phyloP scores from a whole-genome alignment of 306 rosid species.

The Gynostemma pentaphyllum region DNA sequence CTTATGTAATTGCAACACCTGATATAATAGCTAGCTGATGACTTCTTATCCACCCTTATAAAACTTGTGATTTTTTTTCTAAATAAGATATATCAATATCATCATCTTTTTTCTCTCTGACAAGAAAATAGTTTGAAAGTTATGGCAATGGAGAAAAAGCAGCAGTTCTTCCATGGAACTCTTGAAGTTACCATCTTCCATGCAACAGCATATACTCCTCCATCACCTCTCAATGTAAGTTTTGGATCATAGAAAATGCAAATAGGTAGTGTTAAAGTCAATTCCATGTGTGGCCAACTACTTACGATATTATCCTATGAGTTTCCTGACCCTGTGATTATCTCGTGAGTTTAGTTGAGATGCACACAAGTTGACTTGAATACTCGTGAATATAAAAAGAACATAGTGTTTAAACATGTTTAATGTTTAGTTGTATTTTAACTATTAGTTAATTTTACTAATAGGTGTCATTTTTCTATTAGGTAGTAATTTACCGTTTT shows the following conservation, averaged over 20 bases:
- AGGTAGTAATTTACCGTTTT: no score
- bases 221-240: constrained; percentile 67
- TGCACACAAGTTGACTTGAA: no score
- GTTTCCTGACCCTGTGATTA: no score
- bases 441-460: no score
- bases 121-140: constrained; percentile 1
- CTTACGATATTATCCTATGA: no score
- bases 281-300: no score
- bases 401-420: no score
- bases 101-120: not conserved
- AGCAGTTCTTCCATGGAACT: constrained; percentile 67
- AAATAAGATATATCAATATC: no score
- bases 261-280: not conserved
- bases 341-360: no score
- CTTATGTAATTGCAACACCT: constrained; percentile 2
- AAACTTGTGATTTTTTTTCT: not conserved
- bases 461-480: no score
- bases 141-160: constrained; percentile 39
- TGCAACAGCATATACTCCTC: constrained; percentile 56
- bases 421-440: no score
- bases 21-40: constrained; percentile 7
- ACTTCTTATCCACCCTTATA: constrained; percentile 9
- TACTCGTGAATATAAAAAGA: no score
- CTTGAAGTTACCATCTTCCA: constrained; percentile 83
- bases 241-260: constrained; percentile 1